phyloP scores from a whole-genome alignment of 805 yeast species.

The Candida coquimbonensis region DNA sequence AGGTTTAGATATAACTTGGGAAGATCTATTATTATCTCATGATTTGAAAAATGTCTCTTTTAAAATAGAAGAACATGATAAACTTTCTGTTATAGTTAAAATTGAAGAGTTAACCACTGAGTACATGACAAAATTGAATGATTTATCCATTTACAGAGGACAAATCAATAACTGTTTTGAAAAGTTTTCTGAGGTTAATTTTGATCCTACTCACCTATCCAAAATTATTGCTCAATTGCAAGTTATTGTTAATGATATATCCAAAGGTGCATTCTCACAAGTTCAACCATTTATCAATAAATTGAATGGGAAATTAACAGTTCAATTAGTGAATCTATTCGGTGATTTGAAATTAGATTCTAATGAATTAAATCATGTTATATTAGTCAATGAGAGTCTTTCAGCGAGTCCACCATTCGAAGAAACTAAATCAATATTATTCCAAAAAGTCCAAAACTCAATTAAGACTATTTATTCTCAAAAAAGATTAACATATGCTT shows the following conservation, averaged over 20 bases:
- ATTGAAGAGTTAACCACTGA: constrained; percentile 27
- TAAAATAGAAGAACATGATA: constrained; percentile 25
- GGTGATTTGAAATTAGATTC: constrained; percentile 1
- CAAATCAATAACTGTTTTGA: constrained; percentile 19
- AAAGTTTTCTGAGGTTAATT: constrained; percentile 24
- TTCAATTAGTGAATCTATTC: constrained; percentile 26
- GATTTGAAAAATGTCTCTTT: constrained; percentile 35
- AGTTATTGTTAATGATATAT: constrained; percentile 26
- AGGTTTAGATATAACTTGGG: constrained; percentile 46
- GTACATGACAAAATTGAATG: constrained; percentile 26
- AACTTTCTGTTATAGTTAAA: constrained; percentile 21
- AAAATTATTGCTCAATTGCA: constrained; percentile 27
- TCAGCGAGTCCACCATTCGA: constrained; percentile 35
- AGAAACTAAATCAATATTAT: constrained; percentile 26
- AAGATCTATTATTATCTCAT: constrained; percentile 37
- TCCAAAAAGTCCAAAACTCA: constrained; percentile 21
- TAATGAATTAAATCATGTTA: constrained; percentile 17
- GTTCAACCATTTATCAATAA: constrained; percentile 25
- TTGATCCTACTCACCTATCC: constrained; percentile 13
- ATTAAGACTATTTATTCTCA: constrained; percentile 23
- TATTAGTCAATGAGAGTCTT: constrained; percentile 32
- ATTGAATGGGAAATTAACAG: constrained; percentile 28
- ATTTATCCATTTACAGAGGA: constrained; percentile 24
- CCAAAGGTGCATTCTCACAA: constrained; percentile 31
- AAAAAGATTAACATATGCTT: constrained; percentile 15